These are phyloP conservation scores for Penicillium argentinense DNA, from an alignment of 495 filamentous ascomycete species.

Conservation along the genomic window DNA sequence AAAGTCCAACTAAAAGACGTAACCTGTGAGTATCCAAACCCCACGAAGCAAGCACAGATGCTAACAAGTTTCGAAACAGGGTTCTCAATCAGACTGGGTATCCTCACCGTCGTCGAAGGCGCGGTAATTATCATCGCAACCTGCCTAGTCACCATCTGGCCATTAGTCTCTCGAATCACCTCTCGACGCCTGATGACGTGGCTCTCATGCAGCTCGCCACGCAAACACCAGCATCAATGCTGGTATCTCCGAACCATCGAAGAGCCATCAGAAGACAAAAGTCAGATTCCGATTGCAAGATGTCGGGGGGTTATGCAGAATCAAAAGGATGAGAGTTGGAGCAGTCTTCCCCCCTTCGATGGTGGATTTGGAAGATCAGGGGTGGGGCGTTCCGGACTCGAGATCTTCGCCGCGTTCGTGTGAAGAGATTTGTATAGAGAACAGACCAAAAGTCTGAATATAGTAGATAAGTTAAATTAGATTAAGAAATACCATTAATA, in stretches of 20 bases:
- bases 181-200: slow-evolving; percentile 6
- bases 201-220: not conserved
- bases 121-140: slow-evolving; percentile 25
- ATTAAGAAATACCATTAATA: too few species aligned
- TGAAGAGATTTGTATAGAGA: too few species aligned
- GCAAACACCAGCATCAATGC: slow-evolving; percentile 1
- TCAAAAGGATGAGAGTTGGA: slow-evolving; percentile 2
- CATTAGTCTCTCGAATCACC: slow-evolving; percentile 16
- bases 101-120: slow-evolving; percentile 23
- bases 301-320: not conserved
- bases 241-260: slow-evolving; percentile 6
- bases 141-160: slow-evolving; percentile 28
- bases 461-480: too few species aligned
- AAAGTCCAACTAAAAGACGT: slow-evolving; percentile 8
- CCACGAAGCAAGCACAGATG: not conserved
- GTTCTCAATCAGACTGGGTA: slow-evolving; percentile 23
- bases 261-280: not conserved
- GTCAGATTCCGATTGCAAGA: not conserved
- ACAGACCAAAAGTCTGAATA: too few species aligned
- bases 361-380: slow-evolving; percentile 19
- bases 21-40: slow-evolving; percentile 16
- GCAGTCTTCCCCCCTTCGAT: slow-evolving; percentile 13
- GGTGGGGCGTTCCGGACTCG: slow-evolving; percentile 6
- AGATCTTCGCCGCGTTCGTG: not conserved
- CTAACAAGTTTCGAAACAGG: slow-evolving; percentile 8